Base-by-base conservation (phyloP, 2,329 filamentous ascomycete genomes). In the Colletotrichum sp. region DNA sequence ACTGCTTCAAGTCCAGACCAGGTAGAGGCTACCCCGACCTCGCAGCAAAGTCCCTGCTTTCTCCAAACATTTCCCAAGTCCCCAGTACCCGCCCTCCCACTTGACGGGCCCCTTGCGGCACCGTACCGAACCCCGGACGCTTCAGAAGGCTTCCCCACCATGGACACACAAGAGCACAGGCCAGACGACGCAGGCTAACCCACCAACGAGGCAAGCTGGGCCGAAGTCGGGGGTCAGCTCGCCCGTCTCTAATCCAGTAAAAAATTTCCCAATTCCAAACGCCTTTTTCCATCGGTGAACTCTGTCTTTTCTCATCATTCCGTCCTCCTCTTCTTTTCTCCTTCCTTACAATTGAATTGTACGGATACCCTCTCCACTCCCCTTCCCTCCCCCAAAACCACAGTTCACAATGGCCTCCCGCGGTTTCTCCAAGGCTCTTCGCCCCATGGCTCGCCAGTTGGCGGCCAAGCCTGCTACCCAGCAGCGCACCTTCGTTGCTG, bases 361-460 rank as follows among this genome's bases (percentile, higher is more conserved):
- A 79, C 81, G 79, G 78, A 77, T 74, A 77, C 74, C 76, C 73
- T 80, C 78, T 76, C 77, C 77, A 79, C 78, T 82, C 82, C 78
- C 79, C 79, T 81, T 82, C 80, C 81, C 81, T 80, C 81, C 81
- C 81, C 79, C 79, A 77, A 79, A 80, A 81, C 79, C 82, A 79
- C 79, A 81, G 79, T 87, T 71, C 87, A 91, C 86, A 89, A 96
- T 96, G 95, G 94, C 95, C 86, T 95, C 94, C 83, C 91, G 94
- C 88, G 92, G 88, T 88, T 90, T 95, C 89, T 91, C 91, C 83
- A 93, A 91, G 89, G 90, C 92, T 84, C 87, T 94, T 82, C 91
- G 92, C 84, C 90, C 90, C 82, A 85, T 92, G 86, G 89, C 90
- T 83, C 92, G 91, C 86, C 92, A 93, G 87, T 87, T 93, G 86